Evolutionary conservation across 2,329 filamentous ascomycete genomes (phyloP).

Genomic region (Dactylellina drechsleri): DNA sequence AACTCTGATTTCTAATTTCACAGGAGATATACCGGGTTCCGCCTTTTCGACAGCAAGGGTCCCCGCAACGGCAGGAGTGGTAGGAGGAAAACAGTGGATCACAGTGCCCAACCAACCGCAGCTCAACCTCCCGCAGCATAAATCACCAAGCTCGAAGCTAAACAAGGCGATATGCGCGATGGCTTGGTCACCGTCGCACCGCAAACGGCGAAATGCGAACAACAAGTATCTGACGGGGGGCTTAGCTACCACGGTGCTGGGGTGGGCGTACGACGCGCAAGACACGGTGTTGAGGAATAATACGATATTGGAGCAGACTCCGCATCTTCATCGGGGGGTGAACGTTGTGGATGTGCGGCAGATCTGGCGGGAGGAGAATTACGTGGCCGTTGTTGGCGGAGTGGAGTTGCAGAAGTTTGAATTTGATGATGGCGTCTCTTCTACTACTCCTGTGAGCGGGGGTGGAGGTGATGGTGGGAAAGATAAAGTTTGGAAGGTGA

Average conservation of each 20-base stretch:
- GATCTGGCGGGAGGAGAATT: slow-evolving; percentile 46
- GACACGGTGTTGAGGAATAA: slow-evolving; percentile 45
- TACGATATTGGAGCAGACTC: slow-evolving; percentile 37
- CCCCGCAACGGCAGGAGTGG: background rate
- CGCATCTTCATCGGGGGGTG: slow-evolving; percentile 16
- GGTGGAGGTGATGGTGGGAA: slow-evolving; percentile 1
- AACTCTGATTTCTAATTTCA: slow-evolving; percentile 3
- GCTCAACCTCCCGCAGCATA: slow-evolving; percentile 22
- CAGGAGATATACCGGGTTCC: background rate
- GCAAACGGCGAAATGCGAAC: slow-evolving; percentile 38
- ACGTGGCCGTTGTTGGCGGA: slow-evolving; percentile 43
- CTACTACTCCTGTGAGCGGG: background rate
- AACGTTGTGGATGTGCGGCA: slow-evolving; percentile 12
- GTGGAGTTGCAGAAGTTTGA: slow-evolving; percentile 14
- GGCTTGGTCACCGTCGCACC: slow-evolving; percentile 53
- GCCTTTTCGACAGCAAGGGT: background rate
- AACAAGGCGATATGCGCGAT: slow-evolving; percentile 54
- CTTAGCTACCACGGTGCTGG: slow-evolving; percentile 40
- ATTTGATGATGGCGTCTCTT: background rate
- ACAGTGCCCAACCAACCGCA: slow-evolving; percentile 45
- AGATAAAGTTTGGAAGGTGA: slow-evolving; percentile 19
- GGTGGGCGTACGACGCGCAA: slow-evolving; percentile 53
- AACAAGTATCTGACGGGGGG: slow-evolving; percentile 46
- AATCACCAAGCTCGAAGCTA: slow-evolving; percentile 40
- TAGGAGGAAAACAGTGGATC: slow-evolving; percentile 33